Evolutionary conservation across 2,329 filamentous ascomycete genomes (phyloP), one percentile per base, ranked within the genome.

Genomic region (Calonectria leucothoes): DNA sequence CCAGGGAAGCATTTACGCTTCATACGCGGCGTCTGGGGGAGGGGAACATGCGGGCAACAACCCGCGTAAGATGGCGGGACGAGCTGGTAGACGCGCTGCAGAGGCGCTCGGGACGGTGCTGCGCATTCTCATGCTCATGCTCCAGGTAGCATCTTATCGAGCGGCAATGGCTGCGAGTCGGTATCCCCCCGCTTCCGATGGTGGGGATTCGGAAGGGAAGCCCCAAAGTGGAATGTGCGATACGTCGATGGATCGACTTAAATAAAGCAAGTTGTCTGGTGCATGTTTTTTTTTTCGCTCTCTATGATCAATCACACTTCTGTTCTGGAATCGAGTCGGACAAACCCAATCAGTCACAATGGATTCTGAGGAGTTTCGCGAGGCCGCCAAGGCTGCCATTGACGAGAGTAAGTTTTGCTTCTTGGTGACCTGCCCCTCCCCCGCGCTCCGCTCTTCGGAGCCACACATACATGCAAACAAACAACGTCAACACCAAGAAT

Each of bases 361-460:
- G 96, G 92, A 98, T 81, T 92, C 93, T 33, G 87, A 93, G 70
- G 91, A 96, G 80, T 98, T 98, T 84, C 90, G 92, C 76, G 87
- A 91, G 74, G 94, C 95, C 75, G 95, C 95, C 55, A 91, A 94
- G 76, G 90, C 92, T 71, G 93, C 93, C 73, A 92, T 98, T 82
- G 94, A 97, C 77, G 94, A 98, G 72, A 97, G 95, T 95, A 85
- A 82, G 92, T 87, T 87, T 65, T 66, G 31, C 27, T 31, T 25
- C 33, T 55, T 12, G 27, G 7, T 37, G 25, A 23, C 3, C 45
- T 63, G 20, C 73, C 75, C 42, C 66, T 49, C 69, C 52, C 67
- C 63, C 71, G 17, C 61, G 49, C 45, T 35, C 59, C 49, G 48
- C 33, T 59, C 31, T 57, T 66, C 51, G 37, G 45, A 69, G 35